Conservation (phyloP, 768 basidiomycete genomes). For the Hortiboletus campestris region DNA sequence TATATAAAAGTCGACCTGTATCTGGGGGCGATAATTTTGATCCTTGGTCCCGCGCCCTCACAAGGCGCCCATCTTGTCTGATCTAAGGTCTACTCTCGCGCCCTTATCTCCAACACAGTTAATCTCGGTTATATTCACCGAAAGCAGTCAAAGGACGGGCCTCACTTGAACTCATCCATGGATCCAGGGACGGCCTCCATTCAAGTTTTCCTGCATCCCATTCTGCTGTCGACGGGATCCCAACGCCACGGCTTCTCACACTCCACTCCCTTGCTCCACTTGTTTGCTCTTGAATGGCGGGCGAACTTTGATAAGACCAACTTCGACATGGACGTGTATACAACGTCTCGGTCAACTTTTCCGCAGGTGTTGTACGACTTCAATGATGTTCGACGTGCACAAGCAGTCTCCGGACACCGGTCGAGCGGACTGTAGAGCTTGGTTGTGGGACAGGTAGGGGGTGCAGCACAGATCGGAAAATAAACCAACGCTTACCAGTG, state of each 20-base stretch:
- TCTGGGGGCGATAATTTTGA: too few species aligned
- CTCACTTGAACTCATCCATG: too few species aligned
- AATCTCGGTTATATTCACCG: too few species aligned
- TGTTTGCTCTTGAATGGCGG: conserved; percentile 40
- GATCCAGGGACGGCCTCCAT: too few species aligned
- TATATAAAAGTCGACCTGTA: too few species aligned
- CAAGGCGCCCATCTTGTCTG: too few species aligned
- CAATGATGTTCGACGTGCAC: conserved; percentile 61
- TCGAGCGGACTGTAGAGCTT: conserved; percentile 65
- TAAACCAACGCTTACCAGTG: too few species aligned
- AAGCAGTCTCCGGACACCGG: conserved; percentile 29
- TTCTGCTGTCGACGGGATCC: background rate
- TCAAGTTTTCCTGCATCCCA: background rate
- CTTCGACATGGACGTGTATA: conserved; percentile 62
- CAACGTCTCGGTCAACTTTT: conserved; percentile 68
- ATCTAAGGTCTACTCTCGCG: too few species aligned
- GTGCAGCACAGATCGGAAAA: background rate
- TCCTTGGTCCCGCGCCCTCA: too few species aligned
- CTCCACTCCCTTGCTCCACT: background rate
- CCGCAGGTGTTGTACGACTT: conserved; percentile 62
- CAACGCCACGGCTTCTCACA: background rate
- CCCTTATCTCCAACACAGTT: too few species aligned
- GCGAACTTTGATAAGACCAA: conserved; percentile 67
- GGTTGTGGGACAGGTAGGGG: conserved; percentile 76
- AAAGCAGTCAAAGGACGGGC: too few species aligned